Percentiles rank a stretch among this genome's conserved stretches.
Conservation (phyloP, 2,329 filamentous ascomycete genomes). For the Chaetomiaceae sp. region DNA sequence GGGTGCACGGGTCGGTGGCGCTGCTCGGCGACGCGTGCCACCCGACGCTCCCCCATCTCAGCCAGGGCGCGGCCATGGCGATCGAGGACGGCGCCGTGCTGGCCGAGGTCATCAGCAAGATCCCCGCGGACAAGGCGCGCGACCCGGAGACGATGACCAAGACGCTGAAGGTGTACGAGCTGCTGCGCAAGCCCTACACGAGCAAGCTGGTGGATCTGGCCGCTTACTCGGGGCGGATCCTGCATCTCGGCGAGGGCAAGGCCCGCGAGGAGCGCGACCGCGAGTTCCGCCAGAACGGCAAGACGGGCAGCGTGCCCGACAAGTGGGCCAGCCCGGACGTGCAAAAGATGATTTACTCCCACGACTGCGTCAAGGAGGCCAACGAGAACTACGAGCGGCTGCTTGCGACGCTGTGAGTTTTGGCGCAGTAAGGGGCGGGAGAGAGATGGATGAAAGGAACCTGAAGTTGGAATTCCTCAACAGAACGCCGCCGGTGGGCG, state of each 20-base stretch:
- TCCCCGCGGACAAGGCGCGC: conserved; percentile 32
- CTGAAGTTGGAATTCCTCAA: not conserved
- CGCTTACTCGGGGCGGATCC: conserved; percentile 46
- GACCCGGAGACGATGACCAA: conserved; percentile 40
- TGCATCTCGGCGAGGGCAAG: conserved; percentile 56
- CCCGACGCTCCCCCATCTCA: conserved; percentile 63
- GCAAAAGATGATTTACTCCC: conserved; percentile 61
- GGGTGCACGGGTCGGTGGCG: conserved; percentile 53
- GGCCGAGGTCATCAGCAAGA: conserved; percentile 46
- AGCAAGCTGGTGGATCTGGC: conserved; percentile 51
- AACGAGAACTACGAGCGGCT: conserved; percentile 48
- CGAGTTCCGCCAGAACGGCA: conserved; percentile 48
- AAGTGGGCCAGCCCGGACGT: conserved; percentile 69
- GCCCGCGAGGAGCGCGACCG: conserved; percentile 56
- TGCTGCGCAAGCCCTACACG: conserved; percentile 52
- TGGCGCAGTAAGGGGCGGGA: not conserved
- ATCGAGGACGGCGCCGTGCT: conserved; percentile 63
- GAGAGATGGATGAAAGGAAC: not conserved
- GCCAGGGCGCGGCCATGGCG: conserved; percentile 64
- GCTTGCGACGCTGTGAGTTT: conserved; percentile 32
- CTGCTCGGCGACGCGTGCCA: conserved; percentile 64
- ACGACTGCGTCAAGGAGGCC: conserved; percentile 56
- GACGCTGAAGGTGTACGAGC: conserved; percentile 51
- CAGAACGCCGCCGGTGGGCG: not conserved
- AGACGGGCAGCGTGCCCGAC: conserved; percentile 52